Evolutionary conservation across 208 protist genomes (phyloP).

Genomic region (Leishmania aethiopica): DNA sequence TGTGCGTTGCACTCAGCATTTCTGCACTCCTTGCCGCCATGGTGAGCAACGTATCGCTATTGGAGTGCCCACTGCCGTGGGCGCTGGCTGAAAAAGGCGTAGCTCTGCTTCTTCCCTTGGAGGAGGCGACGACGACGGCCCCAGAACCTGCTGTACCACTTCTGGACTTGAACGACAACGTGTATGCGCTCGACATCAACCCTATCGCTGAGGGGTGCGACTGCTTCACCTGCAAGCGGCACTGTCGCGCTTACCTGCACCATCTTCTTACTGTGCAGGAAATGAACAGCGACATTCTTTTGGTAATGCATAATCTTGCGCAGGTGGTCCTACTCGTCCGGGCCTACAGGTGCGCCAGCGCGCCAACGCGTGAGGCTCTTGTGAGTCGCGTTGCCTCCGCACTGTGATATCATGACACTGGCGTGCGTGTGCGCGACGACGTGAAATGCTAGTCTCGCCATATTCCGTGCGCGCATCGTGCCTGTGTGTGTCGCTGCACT

Average conservation of each 20-base stretch:
- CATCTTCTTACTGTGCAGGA: slow-evolving; percentile 90
- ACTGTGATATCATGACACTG: slow-evolving; percentile 15
- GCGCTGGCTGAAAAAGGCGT: slow-evolving; percentile 76
- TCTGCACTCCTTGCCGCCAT: slow-evolving; percentile 51
- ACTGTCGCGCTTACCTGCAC: slow-evolving; percentile 84
- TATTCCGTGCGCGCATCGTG: not conserved
- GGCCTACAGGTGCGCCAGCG: slow-evolving; percentile 18
- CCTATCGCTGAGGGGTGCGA: slow-evolving; percentile 54
- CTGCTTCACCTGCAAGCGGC: slow-evolving; percentile 81
- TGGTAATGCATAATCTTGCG: slow-evolving; percentile 82
- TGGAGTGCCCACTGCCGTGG: slow-evolving; percentile 81
- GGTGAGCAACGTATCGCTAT: slow-evolving; percentile 42
- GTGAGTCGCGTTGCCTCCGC: slow-evolving; percentile 32
- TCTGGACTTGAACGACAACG: slow-evolving; percentile 79
- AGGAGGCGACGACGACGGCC: not conserved
- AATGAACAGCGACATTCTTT: slow-evolving; percentile 87
- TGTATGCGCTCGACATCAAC: slow-evolving; percentile 61
- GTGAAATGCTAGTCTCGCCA: not conserved
- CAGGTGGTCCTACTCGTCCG: slow-evolving; percentile 44
- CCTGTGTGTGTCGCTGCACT: not conserved
- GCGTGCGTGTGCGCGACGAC: not conserved
- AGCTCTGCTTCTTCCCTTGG: slow-evolving; percentile 38
- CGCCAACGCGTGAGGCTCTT: slow-evolving; percentile 30
- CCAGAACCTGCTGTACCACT: slow-evolving; percentile 40
- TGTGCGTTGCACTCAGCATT: slow-evolving; percentile 56